Evolutionary conservation across 305 asterid genomes (phyloP).

Genomic region (Solanum chacoense): DNA sequence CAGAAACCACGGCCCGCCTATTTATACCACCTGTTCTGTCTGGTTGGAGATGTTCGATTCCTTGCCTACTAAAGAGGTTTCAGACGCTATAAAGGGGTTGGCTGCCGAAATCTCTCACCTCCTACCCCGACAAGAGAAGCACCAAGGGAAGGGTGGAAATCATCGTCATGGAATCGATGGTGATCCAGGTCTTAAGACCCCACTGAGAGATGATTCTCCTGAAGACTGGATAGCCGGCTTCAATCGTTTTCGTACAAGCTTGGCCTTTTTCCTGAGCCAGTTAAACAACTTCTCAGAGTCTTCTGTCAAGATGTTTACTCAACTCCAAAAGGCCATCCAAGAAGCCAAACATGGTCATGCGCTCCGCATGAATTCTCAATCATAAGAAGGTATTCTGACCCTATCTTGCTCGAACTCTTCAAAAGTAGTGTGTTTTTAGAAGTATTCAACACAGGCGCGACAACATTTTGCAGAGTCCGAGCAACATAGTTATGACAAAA

Average conservation of each 20-base stretch:
- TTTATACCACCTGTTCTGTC: conserved; percentile 63
- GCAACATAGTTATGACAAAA: not conserved
- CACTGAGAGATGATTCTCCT: conserved; percentile 25
- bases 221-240: conserved; percentile 39
- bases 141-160: conserved; percentile 34
- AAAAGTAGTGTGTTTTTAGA: not conserved
- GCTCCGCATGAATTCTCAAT: conserved; percentile 21
- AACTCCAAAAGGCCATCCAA: conserved; percentile 40
- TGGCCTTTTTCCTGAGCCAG: conserved; percentile 54
- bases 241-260: conserved; percentile 47
- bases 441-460: not conserved
- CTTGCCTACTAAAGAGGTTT: conserved; percentile 58
- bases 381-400: not conserved
- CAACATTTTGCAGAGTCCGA: not conserved
- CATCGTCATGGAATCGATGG: conserved; percentile 3
- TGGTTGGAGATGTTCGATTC: conserved; percentile 59
- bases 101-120: conserved; percentile 56
- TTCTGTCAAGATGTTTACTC: conserved; percentile 43
- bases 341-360: conserved; percentile 49
- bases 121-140: conserved; percentile 76
- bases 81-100: conserved; percentile 59
- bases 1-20: conserved; percentile 71
- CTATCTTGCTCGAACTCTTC: not conserved
- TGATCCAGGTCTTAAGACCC: conserved; percentile 8
- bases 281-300: conserved; percentile 48